These are phyloP conservation scores for Jacaranda mimosifolia DNA, from an alignment of 257 asterid species.

Conservation along the genomic window DNA sequence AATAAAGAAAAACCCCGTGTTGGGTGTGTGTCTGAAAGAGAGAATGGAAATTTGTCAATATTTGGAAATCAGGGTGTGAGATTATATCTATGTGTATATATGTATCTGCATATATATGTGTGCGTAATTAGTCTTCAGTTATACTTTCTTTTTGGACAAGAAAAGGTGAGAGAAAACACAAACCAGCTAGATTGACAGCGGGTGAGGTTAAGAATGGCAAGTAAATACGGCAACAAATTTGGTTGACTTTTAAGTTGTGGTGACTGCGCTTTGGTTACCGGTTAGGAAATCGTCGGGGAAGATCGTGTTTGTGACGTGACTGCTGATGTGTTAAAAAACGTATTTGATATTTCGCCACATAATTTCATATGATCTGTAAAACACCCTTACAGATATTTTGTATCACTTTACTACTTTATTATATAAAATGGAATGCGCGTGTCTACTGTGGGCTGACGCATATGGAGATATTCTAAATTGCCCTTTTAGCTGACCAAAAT, in stretches of 20 bases:
- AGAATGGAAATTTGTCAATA: constrained; percentile 19
- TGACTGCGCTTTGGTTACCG: background rate
- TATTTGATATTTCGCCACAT: background rate
- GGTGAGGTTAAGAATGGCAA: background rate
- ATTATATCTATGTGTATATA: background rate
- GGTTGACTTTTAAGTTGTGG: background rate
- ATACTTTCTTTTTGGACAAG: constrained; percentile 75
- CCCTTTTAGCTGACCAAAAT: no score
- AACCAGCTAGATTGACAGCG: constrained; percentile 43
- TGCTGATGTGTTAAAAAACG: background rate
- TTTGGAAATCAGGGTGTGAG: constrained; percentile 26
- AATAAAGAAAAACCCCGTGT: constrained; percentile 4
- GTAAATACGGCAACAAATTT: background rate
- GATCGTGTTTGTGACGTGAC: background rate
- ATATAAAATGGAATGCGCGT: no score
- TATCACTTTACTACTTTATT: no score
- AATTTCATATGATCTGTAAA: no score
- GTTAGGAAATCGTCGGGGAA: background rate
- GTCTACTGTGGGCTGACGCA: no score
- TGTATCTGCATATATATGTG: background rate
- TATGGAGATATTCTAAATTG: no score
- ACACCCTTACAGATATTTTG: no score
- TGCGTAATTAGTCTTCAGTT: constrained; percentile 2
- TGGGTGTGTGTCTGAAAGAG: background rate
- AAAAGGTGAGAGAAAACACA: constrained; percentile 36